These are phyloP conservation scores for Hansenula sp. DNA, from an alignment of 1,139 yeast species.

Conservation along the genomic window DNA sequence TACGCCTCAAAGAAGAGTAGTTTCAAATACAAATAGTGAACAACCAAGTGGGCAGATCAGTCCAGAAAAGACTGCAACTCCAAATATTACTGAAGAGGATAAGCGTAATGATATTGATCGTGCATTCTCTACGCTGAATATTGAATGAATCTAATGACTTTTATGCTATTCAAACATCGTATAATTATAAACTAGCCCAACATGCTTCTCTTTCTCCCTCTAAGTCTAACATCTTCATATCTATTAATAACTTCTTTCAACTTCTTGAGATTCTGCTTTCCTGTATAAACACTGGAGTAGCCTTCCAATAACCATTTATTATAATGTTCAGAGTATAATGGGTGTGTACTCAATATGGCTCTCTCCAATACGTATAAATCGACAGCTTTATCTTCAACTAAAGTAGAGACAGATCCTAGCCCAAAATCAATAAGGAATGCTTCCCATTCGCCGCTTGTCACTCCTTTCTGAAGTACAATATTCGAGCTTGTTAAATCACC, in stretches of 20 bases:
- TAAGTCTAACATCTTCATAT: constrained; percentile 77
- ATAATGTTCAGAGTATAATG: constrained; percentile 61
- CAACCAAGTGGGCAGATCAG: not conserved
- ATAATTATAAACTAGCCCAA: constrained; percentile 58
- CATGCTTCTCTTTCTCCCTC: constrained; percentile 96
- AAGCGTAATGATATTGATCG: constrained; percentile 7
- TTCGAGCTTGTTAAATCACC: constrained; percentile 96
- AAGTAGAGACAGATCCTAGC: constrained; percentile 63
- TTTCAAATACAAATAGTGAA: not conserved
- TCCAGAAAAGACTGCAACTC: not conserved
- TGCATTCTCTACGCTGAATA: constrained; percentile 8
- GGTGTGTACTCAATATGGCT: constrained; percentile 89
- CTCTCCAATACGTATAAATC: constrained; percentile 92
- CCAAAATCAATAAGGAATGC: constrained; percentile 92
- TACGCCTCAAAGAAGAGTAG: constrained; percentile 15
- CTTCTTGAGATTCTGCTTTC: constrained; percentile 36
- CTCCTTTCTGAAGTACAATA: constrained; percentile 47
- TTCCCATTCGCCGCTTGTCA: constrained; percentile 20
- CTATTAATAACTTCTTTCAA: constrained; percentile 55
- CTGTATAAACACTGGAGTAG: constrained; percentile 44
- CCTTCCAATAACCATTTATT: constrained; percentile 74
- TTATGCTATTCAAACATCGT: not conserved
- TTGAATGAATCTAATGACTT: constrained; percentile 1
- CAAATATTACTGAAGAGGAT: not conserved
- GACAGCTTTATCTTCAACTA: constrained; percentile 93